Evolutionary conservation across 2,329 filamentous ascomycete genomes (phyloP).

Genomic region (Acrocalymma vagum): DNA sequence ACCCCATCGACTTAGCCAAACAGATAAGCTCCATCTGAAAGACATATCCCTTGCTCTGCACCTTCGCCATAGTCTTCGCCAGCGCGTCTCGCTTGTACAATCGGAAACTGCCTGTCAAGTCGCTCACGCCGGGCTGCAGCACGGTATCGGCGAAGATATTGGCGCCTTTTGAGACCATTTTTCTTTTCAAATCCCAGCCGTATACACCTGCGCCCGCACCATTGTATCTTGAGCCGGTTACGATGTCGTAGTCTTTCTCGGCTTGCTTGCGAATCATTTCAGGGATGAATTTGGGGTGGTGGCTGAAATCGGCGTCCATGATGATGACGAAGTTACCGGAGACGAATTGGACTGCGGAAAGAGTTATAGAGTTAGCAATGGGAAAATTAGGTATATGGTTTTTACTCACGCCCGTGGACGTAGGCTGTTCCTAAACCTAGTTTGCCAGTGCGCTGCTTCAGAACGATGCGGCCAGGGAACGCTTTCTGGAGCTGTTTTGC

Average conservation of each 20-base stretch:
- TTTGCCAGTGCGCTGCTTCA: conserved; percentile 91
- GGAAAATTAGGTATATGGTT: too few species aligned
- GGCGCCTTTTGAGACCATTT: conserved; percentile 82
- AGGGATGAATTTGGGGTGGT: conserved; percentile 99
- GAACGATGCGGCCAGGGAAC: conserved; percentile 80
- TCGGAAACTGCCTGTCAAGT: conserved; percentile 93
- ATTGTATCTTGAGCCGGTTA: conserved; percentile 94
- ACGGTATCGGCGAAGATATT: conserved; percentile 97
- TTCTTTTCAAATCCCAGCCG: conserved; percentile 90
- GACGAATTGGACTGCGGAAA: conserved; percentile 87
- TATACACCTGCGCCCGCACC: conserved; percentile 86
- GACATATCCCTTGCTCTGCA: conserved; percentile 95
- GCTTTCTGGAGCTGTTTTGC: conserved; percentile 89
- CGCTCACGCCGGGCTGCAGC: conserved; percentile 90
- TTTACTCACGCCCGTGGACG: conserved; percentile 90
- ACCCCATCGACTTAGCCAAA: conserved; percentile 88
- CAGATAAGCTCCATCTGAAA: conserved; percentile 99
- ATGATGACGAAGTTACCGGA: conserved; percentile 98
- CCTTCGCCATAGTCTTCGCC: conserved; percentile 87
- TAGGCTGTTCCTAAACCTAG: conserved; percentile 97
- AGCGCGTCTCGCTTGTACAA: conserved; percentile 92
- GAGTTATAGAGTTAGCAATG: too few species aligned
- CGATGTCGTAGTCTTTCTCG: conserved; percentile 86
- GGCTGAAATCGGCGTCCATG: conserved; percentile 99
- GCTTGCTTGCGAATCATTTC: conserved; percentile 88